Evolutionary conservation across 305 asterid genomes (phyloP).

Genomic region (Ajuga reptans): DNA sequence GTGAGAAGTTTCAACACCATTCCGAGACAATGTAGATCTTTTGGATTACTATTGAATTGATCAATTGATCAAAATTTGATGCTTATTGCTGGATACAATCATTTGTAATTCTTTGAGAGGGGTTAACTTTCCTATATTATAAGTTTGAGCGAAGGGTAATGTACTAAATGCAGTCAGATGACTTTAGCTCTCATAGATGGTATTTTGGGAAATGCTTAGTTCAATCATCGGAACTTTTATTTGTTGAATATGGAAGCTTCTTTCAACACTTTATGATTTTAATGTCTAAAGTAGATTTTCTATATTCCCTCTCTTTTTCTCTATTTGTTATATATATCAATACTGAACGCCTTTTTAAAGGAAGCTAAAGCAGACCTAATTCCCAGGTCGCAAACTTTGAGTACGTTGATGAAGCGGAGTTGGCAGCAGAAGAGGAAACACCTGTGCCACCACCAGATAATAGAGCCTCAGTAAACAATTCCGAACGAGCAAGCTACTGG

Average conservation of each 20-base stretch:
- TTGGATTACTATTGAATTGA: not conserved
- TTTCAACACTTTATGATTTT: constrained; percentile 1
- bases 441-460: constrained; percentile 45
- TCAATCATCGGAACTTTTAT: constrained; percentile 5
- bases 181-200: constrained; percentile 8
- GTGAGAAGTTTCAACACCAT: not conserved
- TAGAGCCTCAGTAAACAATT: constrained; percentile 55
- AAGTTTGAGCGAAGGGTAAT: constrained; percentile 8
- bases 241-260: constrained; percentile 16
- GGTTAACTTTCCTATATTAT: not conserved
- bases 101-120: not conserved
- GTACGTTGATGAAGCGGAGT: constrained; percentile 69
- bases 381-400: constrained; percentile 92
- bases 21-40: not conserved
- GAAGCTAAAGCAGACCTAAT: constrained; percentile 25
- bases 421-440: constrained; percentile 65
- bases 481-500: constrained; percentile 73
- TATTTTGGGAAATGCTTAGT: constrained; percentile 7
- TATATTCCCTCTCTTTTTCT: not conserved
- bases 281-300: not conserved
- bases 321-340: constrained; percentile 8
- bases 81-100: not conserved
- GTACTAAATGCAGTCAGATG: constrained; percentile 1
- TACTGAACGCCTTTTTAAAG: constrained; percentile 7
- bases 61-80: not conserved